phyloP scores from a whole-genome alignment of 2,329 filamentous ascomycete species.

The Juglanconis oblonga region DNA sequence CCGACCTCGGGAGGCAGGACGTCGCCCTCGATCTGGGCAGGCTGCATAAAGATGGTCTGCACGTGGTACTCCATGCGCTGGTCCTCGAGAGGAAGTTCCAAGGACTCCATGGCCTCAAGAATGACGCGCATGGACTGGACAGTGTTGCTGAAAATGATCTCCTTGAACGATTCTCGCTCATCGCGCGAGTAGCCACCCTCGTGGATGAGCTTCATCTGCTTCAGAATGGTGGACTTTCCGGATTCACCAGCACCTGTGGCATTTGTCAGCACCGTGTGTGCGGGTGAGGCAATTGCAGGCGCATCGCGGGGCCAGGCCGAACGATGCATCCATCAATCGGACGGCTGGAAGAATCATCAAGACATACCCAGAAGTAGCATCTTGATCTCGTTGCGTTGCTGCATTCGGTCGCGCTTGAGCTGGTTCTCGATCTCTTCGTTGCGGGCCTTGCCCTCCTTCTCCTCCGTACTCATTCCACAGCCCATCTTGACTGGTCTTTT shows the following conservation, averaged over 20 bases:
- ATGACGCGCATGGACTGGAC: conserved; percentile 70
- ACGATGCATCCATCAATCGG: background rate
- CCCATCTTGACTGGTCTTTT: conserved; percentile 72
- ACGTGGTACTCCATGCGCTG: conserved; percentile 95
- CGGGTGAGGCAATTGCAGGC: background rate
- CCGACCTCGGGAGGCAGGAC: conserved; percentile 92
- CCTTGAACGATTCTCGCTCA: conserved; percentile 67
- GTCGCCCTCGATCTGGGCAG: conserved; percentile 92
- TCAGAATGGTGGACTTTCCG: conserved; percentile 89
- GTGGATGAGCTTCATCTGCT: conserved; percentile 99
- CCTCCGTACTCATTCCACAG: conserved; percentile 99
- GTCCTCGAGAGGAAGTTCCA: conserved; percentile 81
- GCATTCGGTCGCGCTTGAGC: conserved; percentile 96
- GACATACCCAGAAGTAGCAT: conserved; percentile 93
- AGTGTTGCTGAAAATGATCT: conserved; percentile 69
- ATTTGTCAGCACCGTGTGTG: conserved; percentile 21
- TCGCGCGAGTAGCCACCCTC: conserved; percentile 98
- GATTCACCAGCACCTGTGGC: conserved; percentile 89
- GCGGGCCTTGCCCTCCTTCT: conserved; percentile 99
- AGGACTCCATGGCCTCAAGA: conserved; percentile 66
- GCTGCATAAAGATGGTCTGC: conserved; percentile 98
- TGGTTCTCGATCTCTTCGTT: conserved; percentile 99
- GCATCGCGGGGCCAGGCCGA: too few species aligned
- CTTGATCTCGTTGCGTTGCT: conserved; percentile 99
- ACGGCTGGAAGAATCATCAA: background rate